phyloP scores from a whole-genome alignment of 306 rosid genomes.

The Vigna reflexopilosa region DNA sequence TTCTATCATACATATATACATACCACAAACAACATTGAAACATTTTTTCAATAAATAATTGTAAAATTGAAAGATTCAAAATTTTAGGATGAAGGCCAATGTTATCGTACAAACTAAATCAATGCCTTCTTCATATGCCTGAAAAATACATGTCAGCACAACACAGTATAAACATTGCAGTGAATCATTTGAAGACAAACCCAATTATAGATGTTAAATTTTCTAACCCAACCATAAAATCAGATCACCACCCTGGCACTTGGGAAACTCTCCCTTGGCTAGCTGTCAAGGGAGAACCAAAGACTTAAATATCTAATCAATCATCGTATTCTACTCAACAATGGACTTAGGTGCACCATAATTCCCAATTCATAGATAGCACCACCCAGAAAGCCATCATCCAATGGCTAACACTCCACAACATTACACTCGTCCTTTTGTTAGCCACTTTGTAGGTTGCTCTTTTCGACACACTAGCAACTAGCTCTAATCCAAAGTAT shows the following conservation, averaged over 20 bases:
- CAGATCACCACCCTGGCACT: neutral
- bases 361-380: neutral
- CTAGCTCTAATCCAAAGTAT: neutral
- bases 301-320: neutral
- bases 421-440: neutral
- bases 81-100: constrained; percentile 15
- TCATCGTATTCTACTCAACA: neutral
- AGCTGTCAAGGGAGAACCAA: neutral
- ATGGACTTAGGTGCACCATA: neutral
- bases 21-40: constrained; percentile 18
- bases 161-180: constrained; percentile 1
- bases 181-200: neutral
- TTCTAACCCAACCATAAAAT: neutral
- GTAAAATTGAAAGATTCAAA: constrained; percentile 22
- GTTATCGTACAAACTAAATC: constrained; percentile 21
- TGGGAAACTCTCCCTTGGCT: neutral
- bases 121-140: constrained; percentile 4
- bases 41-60: neutral
- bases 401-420: neutral
- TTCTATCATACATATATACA: constrained; percentile 15
- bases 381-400: neutral
- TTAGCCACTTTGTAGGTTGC: neutral
- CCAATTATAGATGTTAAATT: constrained; percentile 14
- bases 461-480: neutral
- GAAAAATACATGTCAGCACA: constrained; percentile 14